phyloP scores from a whole-genome alignment of 306 rosid species.

The Rosa rugosa region DNA sequence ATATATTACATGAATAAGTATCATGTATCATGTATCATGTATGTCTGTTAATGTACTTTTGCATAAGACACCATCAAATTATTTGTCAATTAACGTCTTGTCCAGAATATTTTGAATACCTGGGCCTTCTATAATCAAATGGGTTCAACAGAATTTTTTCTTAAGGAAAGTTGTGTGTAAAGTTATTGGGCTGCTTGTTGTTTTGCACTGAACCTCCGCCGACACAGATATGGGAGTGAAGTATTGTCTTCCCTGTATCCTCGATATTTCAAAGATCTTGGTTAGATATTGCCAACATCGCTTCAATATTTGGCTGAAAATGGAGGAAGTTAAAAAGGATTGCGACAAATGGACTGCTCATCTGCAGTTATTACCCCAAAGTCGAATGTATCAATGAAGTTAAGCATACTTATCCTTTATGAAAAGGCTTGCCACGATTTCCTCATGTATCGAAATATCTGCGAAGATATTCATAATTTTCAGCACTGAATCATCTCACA shows the following conservation, averaged over 20 bases:
- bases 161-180: neutral
- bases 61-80: neutral
- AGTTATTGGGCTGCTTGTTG: neutral
- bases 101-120: neutral
- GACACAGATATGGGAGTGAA: neutral
- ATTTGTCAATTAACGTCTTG: neutral
- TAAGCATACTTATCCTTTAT: neutral
- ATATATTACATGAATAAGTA: neutral
- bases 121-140: neutral
- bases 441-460: neutral
- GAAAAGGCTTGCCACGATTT: neutral
- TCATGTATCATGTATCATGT: too few species aligned
- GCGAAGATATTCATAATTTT: neutral
- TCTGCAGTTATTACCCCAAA: neutral
- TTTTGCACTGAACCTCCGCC: neutral
- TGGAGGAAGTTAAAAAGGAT: neutral
- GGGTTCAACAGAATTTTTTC: neutral
- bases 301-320: neutral
- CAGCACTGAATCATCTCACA: neutral
- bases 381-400: neutral
- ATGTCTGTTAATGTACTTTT: neutral
- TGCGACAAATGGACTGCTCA: neutral
- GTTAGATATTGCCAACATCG: neutral
- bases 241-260: neutral
- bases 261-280: neutral